Evolutionary conservation across 257 asterid species (phyloP).

Genomic region (Solanum pinnatisectum): DNA sequence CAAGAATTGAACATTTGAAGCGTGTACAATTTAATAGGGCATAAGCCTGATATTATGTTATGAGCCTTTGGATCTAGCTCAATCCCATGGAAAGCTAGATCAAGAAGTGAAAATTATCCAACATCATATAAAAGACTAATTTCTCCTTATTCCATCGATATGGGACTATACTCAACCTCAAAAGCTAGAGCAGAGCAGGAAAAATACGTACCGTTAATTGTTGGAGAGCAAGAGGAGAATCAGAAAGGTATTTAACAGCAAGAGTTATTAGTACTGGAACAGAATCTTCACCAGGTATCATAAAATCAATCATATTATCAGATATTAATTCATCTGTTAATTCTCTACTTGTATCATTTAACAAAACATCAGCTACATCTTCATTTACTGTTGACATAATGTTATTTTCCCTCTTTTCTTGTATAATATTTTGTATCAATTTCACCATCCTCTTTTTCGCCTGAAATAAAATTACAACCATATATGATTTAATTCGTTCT

Average conservation of each 20-base stretch:
- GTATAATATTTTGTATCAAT: slow-evolving; percentile 51
- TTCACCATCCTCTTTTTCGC: slow-evolving; percentile 74
- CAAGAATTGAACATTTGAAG: neutral
- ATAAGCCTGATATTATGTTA: neutral
- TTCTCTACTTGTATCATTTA: slow-evolving; percentile 42
- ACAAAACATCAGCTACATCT: slow-evolving; percentile 63
- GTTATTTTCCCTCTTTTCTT: slow-evolving; percentile 29
- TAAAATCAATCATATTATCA: slow-evolving; percentile 73
- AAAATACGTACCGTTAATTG: slow-evolving; percentile 42
- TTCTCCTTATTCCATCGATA: neutral
- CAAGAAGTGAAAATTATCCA: neutral
- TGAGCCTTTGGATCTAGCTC: neutral
- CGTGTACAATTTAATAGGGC: neutral
- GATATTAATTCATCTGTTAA: slow-evolving; percentile 63
- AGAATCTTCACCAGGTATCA: slow-evolving; percentile 97
- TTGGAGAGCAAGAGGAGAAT: slow-evolving; percentile 59
- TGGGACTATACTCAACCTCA: accelerated
- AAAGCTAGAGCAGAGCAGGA: neutral
- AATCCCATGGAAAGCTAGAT: neutral
- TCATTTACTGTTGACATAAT: slow-evolving; percentile 4
- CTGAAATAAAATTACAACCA: slow-evolving; percentile 9
- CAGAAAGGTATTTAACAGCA: slow-evolving; percentile 74
- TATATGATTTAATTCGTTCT: neutral
- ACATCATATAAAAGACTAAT: neutral
- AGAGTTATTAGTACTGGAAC: slow-evolving; percentile 86